Evolutionary conservation across 164 flowering plant species (phyloP), one percentile per base, ranked within the genome.

Genomic region (Pachysandra terminalis): DNA sequence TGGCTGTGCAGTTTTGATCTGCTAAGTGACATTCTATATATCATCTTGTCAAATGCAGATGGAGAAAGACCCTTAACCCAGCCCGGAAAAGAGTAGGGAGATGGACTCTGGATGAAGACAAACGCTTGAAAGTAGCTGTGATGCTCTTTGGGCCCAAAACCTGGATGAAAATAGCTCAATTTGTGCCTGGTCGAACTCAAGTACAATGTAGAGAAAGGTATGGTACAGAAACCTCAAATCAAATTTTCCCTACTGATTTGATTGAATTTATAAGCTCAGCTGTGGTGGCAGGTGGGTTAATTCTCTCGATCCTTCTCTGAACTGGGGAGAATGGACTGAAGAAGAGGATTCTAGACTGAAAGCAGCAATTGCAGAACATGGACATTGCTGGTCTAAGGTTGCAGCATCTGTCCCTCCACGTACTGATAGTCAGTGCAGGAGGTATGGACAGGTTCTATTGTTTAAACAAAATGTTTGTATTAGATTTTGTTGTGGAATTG

Each of bases 171-270:
- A 85, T 89, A 67, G 90, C 96, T 71, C 66, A 84, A 56, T 88
- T 80, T 80, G 87, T 95, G 55, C 95, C 87, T 27, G 98, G 99
- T 37, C 82, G 99, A 53, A 88, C 88, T 48, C 93, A 86, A 76
- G 88, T 73, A 35, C 97, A 90, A 61, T 95, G 99, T 73, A 82
- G 99, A 79, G 99, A 92, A 76, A 95, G 98, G 98, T 93, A 84
- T 57, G 19, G 7, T 48, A 16, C 19, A 52, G 15, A 27, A 55
- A 68, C 64, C 19, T 49, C 19, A 59, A 59, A 32, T 55, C 32
- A 3, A 17, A 8, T 72, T 64, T 56, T 28, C 37, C 21, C 28
- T 14, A 25, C 66, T 67, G 13, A 66, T 61, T 28, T 57, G 26
- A 56, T 51, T 37, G 56, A 14, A 74, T 64, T 56, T 66, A 73